These are phyloP conservation scores for Colletotrichum higginsianum DNA, from an alignment of 2,329 filamentous ascomycete genomes.

Conservation along the genomic window DNA sequence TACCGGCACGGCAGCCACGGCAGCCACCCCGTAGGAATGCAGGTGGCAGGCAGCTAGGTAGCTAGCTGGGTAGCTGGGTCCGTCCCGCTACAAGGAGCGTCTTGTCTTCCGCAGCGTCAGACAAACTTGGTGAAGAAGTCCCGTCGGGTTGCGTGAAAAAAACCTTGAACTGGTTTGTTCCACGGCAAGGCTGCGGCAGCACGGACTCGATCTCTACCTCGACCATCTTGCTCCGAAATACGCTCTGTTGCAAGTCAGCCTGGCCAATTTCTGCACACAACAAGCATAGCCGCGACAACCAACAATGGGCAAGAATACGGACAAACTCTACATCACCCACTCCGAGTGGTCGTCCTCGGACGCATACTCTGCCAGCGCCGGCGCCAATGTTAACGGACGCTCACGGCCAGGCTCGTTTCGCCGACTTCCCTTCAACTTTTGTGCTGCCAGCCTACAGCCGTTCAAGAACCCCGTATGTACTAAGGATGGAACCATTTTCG, in stretches of 20 bases:
- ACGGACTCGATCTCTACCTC: background rate
- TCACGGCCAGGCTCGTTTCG: conserved; percentile 78
- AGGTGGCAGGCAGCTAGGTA: background rate
- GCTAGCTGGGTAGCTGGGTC: background rate
- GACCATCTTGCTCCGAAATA: background rate
- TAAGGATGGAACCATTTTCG: conserved; percentile 88
- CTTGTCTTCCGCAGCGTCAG: conserved; percentile 4
- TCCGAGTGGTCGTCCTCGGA: conserved; percentile 97
- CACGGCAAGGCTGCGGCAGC: conserved; percentile 2
- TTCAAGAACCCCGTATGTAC: conserved; percentile 97
- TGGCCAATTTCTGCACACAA: background rate
- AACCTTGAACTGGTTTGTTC: background rate
- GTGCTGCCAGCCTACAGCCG: conserved; percentile 94
- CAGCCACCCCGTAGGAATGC: background rate
- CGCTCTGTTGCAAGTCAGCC: conserved; percentile 12
- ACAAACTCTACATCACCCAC: conserved; percentile 83
- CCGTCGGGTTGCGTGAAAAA: background rate
- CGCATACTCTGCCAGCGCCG: conserved; percentile 86
- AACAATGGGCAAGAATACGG: conserved; percentile 64
- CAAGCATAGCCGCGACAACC: background rate
- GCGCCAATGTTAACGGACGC: conserved; percentile 73
- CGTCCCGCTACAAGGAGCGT: conserved; percentile 3
- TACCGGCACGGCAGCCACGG: conserved; percentile 20
- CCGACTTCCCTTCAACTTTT: conserved; percentile 97
- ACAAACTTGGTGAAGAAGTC: conserved; percentile 10